phyloP scores from a whole-genome alignment of 2,329 filamentous ascomycete species.

The Beauveria asiatica region DNA sequence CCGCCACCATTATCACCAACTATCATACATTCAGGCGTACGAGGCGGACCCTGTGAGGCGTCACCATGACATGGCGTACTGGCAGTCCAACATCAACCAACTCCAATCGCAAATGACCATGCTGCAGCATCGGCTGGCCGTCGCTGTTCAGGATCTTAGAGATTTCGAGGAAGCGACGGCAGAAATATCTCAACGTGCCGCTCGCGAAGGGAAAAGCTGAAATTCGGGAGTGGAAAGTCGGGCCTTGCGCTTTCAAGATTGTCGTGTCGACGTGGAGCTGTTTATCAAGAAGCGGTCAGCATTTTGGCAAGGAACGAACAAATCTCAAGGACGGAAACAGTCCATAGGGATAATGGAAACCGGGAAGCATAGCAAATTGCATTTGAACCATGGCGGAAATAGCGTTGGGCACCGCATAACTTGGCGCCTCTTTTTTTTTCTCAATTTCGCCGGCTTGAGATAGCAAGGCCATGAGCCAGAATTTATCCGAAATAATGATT shows the following conservation, averaged over 20 bases:
- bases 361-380: not conserved
- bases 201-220: not conserved
- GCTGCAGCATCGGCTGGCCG: not conserved
- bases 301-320: not conserved
- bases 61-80: not conserved
- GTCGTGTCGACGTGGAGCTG: too few species aligned
- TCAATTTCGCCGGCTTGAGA: not conserved
- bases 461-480: not conserved
- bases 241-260: not conserved
- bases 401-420: not conserved
- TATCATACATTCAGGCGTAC: not conserved
- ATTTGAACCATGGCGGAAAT: not conserved
- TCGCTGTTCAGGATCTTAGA: conserved; percentile 3
- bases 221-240: too few species aligned
- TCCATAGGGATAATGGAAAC: too few species aligned
- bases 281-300: not conserved
- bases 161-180: conserved; percentile 9
- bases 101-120: not conserved
- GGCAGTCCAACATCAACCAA: conserved; percentile 1
- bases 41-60: not conserved
- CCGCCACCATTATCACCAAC: conserved; percentile 2
- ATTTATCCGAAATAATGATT: not conserved
- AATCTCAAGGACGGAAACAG: not conserved
- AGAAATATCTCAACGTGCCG: not conserved
- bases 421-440: not conserved